These are phyloP conservation scores for Stereocaulon alpinum DNA, from an alignment of 495 filamentous ascomycete genomes.

Conservation along the genomic window DNA sequence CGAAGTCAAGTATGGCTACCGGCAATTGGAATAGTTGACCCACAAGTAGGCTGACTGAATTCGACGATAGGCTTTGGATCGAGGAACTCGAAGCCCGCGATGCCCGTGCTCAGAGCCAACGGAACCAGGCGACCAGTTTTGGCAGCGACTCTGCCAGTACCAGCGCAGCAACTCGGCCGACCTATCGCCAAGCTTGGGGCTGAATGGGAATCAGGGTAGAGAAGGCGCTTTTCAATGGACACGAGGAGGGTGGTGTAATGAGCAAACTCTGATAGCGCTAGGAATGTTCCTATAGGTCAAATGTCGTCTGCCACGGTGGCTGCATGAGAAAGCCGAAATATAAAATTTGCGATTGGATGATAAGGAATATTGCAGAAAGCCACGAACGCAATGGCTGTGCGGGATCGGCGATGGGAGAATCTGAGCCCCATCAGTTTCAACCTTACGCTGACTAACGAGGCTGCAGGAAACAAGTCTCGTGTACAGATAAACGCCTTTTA, in stretches of 20 bases:
- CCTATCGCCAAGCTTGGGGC: background rate
- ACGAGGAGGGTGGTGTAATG: background rate
- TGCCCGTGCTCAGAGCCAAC: background rate
- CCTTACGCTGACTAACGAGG: background rate
- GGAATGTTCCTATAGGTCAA: background rate
- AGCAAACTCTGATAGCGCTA: background rate
- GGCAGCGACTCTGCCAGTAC: background rate
- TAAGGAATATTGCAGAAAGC: background rate
- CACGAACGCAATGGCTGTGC: background rate
- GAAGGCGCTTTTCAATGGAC: background rate
- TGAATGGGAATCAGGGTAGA: background rate
- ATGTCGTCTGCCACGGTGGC: background rate
- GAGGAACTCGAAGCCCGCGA: background rate
- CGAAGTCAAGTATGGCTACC: constrained; percentile 6
- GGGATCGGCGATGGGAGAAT: background rate
- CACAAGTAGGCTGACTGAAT: background rate
- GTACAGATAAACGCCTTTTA: background rate
- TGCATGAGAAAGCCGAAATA: background rate
- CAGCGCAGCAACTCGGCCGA: background rate
- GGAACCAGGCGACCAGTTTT: background rate
- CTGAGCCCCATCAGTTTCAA: background rate
- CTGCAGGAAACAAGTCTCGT: background rate
- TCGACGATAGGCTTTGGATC: background rate
- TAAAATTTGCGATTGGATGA: background rate
- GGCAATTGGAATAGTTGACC: background rate